Base-by-base conservation (phyloP, 768 basidiomycete species). In the Trametopsis cervina region DNA sequence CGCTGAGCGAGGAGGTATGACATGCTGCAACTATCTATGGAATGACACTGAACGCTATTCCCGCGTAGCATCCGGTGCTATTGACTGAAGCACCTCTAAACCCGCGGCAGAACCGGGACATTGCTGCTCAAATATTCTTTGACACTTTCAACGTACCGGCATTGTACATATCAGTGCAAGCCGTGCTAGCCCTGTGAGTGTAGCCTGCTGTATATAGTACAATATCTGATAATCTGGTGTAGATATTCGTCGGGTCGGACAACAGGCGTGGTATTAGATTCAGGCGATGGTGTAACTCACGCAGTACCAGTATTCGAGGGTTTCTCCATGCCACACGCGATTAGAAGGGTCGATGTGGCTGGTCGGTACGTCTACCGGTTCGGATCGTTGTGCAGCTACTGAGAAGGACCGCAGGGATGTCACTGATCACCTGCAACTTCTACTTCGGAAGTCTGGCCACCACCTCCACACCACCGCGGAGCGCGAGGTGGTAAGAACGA, bases 61-160 rank as follows among this genome's bases (percentile, higher is more conserved):
- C 33, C 15, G 17, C 12, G 4, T 51, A 99, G 95, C 96, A 99
- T 67, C 96, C 96, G 27, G 96, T 98, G 23, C 73, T 99, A 50
- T 72, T 99, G 47, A 99, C 96, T 9, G 96, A 99, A 70, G 95
- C 96, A 23, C 95, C 96, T 4, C 72, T 99, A 54, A 99, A 99
- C 66, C 96, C 96, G 51, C 81, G 94, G 60, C 85, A 82, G 63
- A 98, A 99, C 69, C 82, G 96, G 53, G 96, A 98, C 65, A 78
- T 92, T 37, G 93, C 94, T 12, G 95, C 96, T 7, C 94, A 97
- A 69, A 96, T 98, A 68, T 95, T 99, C 70, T 99, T 98, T 66
- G 96, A 99, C 63, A 98, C 96, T 11, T 99, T 98, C 80, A 99
- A 99, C 64, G 96, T 97, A 24, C 96, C 96, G 24, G 96, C 96